A percentile compares a stretch with the other conserved stretches of the same genome.
These are phyloP conservation scores for Chaetomium tenue DNA, from an alignment of 495 filamentous ascomycete genomes.

Conservation along the genomic window DNA sequence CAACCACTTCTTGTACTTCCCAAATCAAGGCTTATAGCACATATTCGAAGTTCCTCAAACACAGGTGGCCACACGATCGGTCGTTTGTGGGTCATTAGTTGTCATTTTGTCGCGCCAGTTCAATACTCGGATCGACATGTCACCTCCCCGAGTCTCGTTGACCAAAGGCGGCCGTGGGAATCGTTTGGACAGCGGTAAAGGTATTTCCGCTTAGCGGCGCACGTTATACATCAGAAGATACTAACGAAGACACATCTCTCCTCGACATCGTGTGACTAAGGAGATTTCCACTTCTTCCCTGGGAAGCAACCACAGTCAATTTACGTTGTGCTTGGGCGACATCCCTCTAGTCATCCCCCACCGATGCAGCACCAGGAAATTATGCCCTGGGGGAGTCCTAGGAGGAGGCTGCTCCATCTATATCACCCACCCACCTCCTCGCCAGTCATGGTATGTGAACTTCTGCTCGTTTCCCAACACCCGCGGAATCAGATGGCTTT, in stretches of 20 bases:
- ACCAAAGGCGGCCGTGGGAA: neutral
- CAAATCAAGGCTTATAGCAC: neutral
- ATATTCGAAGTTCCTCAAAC: neutral
- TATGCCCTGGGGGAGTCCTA: neutral
- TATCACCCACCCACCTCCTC: constrained; percentile 30
- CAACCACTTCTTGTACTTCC: neutral
- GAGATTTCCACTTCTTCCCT: neutral
- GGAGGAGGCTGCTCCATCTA: constrained; percentile 28
- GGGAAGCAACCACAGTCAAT: neutral
- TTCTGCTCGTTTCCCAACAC: neutral
- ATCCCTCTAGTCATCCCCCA: neutral
- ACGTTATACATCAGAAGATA: neutral
- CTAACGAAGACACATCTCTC: constrained; percentile 1
- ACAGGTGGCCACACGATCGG: constrained; percentile 1
- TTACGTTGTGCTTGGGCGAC: neutral
- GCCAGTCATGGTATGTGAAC: constrained; percentile 11
- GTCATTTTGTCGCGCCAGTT: neutral
- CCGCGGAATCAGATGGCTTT: neutral
- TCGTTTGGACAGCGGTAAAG: neutral
- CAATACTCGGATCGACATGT: constrained; percentile 1
- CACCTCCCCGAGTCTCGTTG: neutral
- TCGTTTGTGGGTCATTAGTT: neutral
- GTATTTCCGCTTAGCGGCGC: neutral
- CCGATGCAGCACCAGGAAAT: constrained; percentile 21
- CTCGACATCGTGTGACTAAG: neutral